A percentile compares a stretch with the other conserved stretches of the same genome.
These are phyloP conservation scores for Lippia alba DNA, from an alignment of 305 asterid species.

Conservation along the genomic window DNA sequence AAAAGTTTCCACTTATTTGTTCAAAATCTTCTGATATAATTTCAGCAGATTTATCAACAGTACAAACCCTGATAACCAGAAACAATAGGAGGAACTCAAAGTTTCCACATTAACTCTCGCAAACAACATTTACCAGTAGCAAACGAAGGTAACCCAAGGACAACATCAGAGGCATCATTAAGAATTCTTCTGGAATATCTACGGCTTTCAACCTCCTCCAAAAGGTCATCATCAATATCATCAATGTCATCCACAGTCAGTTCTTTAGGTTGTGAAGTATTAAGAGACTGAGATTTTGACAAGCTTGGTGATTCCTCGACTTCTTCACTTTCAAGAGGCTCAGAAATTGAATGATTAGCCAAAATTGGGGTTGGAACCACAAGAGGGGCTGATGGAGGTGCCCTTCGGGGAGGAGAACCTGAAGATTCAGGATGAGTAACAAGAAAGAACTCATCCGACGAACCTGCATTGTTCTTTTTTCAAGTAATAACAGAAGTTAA, in stretches of 20 bases:
- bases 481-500: conserved; percentile 37
- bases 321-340: conserved; percentile 64
- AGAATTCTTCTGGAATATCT: conserved; percentile 94
- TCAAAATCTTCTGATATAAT: conserved; percentile 18
- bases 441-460: conserved; percentile 82
- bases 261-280: conserved; percentile 63
- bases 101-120: conserved; percentile 15
- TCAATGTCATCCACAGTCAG: conserved; percentile 94
- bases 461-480: conserved; percentile 84
- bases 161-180: conserved; percentile 94
- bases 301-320: conserved; percentile 63
- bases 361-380: conserved; percentile 60
- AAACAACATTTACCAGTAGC: conserved; percentile 66
- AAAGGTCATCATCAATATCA: conserved; percentile 76
- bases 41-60: conserved; percentile 1
- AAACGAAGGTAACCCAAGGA: conserved; percentile 78
- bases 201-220: conserved; percentile 73
- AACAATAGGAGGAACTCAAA: conserved; percentile 20
- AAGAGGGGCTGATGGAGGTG: conserved; percentile 71
- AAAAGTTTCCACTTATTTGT: conserved; percentile 16
- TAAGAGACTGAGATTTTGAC: conserved; percentile 72
- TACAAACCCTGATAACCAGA: conserved; percentile 14
- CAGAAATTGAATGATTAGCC: conserved; percentile 57
- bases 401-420: conserved; percentile 91
- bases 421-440: conserved; percentile 74